Conservation (phyloP, 768 basidiomycete species). For the Rhodotorula diobovata region DNA sequence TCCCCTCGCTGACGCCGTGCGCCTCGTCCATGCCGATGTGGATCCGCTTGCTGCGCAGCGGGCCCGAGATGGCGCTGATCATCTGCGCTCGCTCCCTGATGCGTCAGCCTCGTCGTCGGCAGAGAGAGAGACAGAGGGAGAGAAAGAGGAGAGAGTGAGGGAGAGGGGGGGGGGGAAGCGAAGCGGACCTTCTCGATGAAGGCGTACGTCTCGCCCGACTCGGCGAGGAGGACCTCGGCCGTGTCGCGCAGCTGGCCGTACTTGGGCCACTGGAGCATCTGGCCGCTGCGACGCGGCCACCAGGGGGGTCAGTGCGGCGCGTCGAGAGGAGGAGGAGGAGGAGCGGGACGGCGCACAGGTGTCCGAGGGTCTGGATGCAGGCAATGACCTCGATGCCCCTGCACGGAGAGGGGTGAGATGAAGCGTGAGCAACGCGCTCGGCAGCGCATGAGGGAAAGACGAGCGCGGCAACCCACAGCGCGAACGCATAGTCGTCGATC, state of each 20-base stretch:
- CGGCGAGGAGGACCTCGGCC: conserved; percentile 38
- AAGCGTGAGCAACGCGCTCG: not conserved
- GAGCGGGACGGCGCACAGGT: conserved; percentile 15
- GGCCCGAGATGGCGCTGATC: conserved; percentile 35
- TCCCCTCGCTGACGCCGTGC: conserved; percentile 38
- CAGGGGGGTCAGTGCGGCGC: not conserved
- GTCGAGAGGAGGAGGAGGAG: not conserved
- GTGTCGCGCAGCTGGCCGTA: conserved; percentile 38
- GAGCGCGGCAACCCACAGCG: conserved; percentile 18
- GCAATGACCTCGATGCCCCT: conserved; percentile 41
- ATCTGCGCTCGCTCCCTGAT: conserved; percentile 28
- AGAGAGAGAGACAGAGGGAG: too few relatives aligned
- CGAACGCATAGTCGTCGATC: conserved; percentile 41
- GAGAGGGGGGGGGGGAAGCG: not conserved
- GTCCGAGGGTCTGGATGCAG: conserved; percentile 42
- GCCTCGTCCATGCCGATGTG: conserved; percentile 43
- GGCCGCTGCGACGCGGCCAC: conserved; percentile 11
- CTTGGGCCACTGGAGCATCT: conserved; percentile 43
- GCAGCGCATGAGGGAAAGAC: not conserved
- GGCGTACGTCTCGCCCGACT: conserved; percentile 33
- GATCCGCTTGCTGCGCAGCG: conserved; percentile 31
- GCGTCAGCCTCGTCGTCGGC: not conserved
- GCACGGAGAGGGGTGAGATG: too few relatives aligned
- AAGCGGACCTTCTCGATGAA: conserved; percentile 39
- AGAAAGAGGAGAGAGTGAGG: too few relatives aligned